Evolutionary conservation across 192 early-diverging fungal genomes (phyloP), one percentile per base, ranked within the genome.

Genomic region (Fimicolochytrium jonesii): DNA sequence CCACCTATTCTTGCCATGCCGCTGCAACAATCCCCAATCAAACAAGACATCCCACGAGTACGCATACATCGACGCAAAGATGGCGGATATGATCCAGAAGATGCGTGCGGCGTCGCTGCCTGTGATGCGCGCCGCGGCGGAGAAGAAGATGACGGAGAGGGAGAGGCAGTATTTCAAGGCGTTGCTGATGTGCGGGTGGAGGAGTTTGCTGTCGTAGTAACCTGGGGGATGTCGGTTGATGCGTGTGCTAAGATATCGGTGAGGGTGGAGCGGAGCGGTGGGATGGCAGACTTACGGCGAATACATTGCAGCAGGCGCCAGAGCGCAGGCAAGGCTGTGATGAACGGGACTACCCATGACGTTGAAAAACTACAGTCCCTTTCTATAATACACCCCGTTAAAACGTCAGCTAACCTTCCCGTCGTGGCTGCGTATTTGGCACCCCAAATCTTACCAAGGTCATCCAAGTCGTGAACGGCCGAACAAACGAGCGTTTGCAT

Each of bases 11-110:
- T 77, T 47, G 18, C 23, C 31, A 26, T 73, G 59, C 39, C 25
- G 34, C 41, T 59, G 56, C 11, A 61, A 61, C 18, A 74, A 49
- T 26, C 76, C 76, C 73, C 74, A 68, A 32, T 75, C 66, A 36
- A 70, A 71, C 15, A 35, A 61, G 0, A 77, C 66, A 59, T 76
- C 77, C 77, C 77, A 78, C 3, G 30, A 61, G 46, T 72, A 70
- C n/a, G 73, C n/a, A 37, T 69, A 74, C 0, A 65, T 34, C 2
- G 51, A 53, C 15, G 73, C 50, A 35, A 71, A 6, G 13, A 67
- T 32, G 28, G 73, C 65, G 44, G 57, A 68, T 5, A 56, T 31
- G 18, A 78, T 72, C 73, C 76, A 78, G 6, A 72, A 46, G 13
- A 30, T 56, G 39, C 67, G 54, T 35, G 48, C 41, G 3, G 22